Base-by-base conservation (phyloP, 306 rosid species). In the Fragaria vesca region DNA sequence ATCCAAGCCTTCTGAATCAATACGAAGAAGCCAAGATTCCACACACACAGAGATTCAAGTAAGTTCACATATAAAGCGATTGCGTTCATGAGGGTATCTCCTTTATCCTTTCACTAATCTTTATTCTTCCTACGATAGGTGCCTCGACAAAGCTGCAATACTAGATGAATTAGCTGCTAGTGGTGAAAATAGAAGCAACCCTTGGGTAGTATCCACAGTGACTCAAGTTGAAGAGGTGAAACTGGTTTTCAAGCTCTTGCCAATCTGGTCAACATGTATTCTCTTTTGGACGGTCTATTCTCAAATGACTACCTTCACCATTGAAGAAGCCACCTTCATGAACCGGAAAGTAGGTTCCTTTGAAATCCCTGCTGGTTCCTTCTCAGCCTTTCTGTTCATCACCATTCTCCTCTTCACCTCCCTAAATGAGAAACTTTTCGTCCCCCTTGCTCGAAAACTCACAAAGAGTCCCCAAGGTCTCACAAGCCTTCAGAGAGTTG, bases 271-370 rank as follows among this genome's bases (percentile, higher is more conserved):
- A 4, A 93, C 99, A 46, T 90, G 99, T 47, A 95, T 95, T 66
- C 96, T 93, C 77, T 95, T 95, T 50, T 95, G 99, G 99, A 93
- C 99, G 10, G 46, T 93, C 63, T 95, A 91, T 81, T 95, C 99
- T 67, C 99, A 95, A 57, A 95, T 91, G 93, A 91, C 87, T 21
- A 95, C 99, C 24, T 95, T 95, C 86, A 93, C 99, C 40, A 76
- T 93, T n/a, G 99, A 93, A 87, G 94, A 95, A 93, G 99, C 98
- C 17, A 93, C 98, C 30, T 84, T 86, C 90, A 95, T 95, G 99
- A 70, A 93, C 66, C 69, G 94, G 70, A 85, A 83, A 72, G 45
- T 93, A 68, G 94, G 97, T 40, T 78, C 82, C 8, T 43, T 90
- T 15, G 78, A 5, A 2, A 55, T 95, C 46, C 99, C 99, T 52